Evolutionary conservation across 345 rosid genomes (phyloP), one percentile per base, ranked within the genome.

Genomic region (Aquilaria yunnanensis): DNA sequence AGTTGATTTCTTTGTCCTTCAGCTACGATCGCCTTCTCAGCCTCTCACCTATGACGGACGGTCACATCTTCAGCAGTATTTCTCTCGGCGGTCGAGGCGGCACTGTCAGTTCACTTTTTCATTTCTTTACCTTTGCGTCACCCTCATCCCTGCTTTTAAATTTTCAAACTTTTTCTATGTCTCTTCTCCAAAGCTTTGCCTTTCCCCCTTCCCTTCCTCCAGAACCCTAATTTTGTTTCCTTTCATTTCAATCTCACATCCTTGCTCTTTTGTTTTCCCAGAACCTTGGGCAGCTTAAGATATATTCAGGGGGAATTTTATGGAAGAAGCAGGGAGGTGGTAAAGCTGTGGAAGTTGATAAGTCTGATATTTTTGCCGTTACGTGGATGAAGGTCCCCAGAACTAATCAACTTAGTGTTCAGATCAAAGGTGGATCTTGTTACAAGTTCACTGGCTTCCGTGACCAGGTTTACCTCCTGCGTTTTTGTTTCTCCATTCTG

Each of bases 271-370:
- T 37, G 43, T 37, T 37, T 37, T 37, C 4, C 8, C 79, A 94
- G 97, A 94, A 88, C 62, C 83, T 91, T 4, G 99, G 99, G 1
- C 90, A 86, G 55, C 82, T 91, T 53, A 94, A 84, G 70, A 79
- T 94, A 10, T 71, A 64, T 67, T 77, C 90, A 0, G 89, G 95
- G 52, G 96, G 96, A 0, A 90, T 94, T 47, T 71, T 71, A 60
- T 94, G 99, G 99, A 94, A 89, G 91, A 94, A 91, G 74, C 93
- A 73, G 76, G 99, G 96, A 32, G 99, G 99, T 58, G 99, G 99
- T 51, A 94, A 90, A 72, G 89, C 91, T 52, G 96, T 90, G 33
- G 96, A 90, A 81, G 96, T 94, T 37, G 96, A 88, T 51, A 87
- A 87, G 74, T 68, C 85, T 51, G 96, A 94, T 72, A 78, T 94